phyloP scores from a whole-genome alignment of 257 asterid species.

The Solanum piurae region DNA sequence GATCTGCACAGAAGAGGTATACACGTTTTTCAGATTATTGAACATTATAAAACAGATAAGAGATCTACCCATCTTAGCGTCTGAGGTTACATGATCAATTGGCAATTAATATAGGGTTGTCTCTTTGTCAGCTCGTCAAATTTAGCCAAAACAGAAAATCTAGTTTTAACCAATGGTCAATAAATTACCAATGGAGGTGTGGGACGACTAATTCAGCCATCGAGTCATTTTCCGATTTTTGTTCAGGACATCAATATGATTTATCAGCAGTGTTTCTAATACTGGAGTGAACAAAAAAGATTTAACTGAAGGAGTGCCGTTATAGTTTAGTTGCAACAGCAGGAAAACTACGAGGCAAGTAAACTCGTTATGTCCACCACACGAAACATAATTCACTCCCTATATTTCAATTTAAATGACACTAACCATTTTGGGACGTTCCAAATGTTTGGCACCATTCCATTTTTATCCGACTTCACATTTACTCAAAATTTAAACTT shows the following conservation, averaged over 20 bases:
- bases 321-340: not conserved
- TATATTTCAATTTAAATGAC: not conserved
- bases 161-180: not conserved
- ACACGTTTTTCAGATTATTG: not conserved
- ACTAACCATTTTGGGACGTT: not conserved
- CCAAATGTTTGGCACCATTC: not conserved
- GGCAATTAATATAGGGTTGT: not conserved
- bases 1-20: conserved; percentile 33
- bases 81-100: not conserved
- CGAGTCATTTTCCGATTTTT: not conserved
- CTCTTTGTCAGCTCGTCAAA: not conserved
- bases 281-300: not conserved
- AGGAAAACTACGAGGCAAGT: not conserved
- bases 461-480: not conserved
- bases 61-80: not conserved
- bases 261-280: not conserved
- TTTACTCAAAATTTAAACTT: not conserved
- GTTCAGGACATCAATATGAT: not conserved
- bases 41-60: not conserved
- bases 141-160: not conserved
- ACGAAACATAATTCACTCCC: not conserved
- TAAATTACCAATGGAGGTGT: not conserved
- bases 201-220: not conserved
- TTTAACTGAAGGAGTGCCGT: not conserved
- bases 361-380: not conserved